phyloP scores from a whole-genome alignment of 148 eudicot genomes.

The Chenopodium suecicum region DNA sequence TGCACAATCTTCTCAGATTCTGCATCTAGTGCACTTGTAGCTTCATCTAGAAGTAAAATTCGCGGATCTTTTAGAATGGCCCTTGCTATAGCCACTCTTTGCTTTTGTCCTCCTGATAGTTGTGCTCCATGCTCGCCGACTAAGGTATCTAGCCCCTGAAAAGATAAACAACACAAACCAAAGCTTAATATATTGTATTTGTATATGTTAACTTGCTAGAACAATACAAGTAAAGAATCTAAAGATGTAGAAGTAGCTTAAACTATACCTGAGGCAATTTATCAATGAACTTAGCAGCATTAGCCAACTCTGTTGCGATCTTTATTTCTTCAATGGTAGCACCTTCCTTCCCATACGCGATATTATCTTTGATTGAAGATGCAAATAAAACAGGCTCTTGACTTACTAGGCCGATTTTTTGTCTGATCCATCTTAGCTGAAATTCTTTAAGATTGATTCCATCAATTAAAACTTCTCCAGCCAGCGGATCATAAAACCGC shows the following conservation, averaged over 20 bases:
- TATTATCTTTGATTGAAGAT: slow-evolving; percentile 54
- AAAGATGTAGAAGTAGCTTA: not conserved
- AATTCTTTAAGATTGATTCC: slow-evolving; percentile 55
- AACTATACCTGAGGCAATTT: slow-evolving; percentile 54
- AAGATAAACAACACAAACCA: not conserved
- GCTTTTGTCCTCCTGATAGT: slow-evolving; percentile 85
- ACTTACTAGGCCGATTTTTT: slow-evolving; percentile 64
- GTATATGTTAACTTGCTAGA: not conserved
- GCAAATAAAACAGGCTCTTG: slow-evolving; percentile 69
- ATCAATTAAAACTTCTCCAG: slow-evolving; percentile 65
- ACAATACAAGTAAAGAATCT: not conserved
- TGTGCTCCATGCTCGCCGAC: slow-evolving; percentile 84
- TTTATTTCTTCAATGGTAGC: slow-evolving; percentile 54
- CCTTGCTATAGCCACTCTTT: slow-evolving; percentile 79
- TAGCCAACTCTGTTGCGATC: slow-evolving; percentile 59
- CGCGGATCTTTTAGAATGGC: slow-evolving; percentile 72
- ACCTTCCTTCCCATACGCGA: slow-evolving; percentile 55
- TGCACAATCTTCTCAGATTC: slow-evolving; percentile 80
- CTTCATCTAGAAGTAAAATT: slow-evolving; percentile 78
- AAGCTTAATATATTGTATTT: not conserved
- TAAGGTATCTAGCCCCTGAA: slow-evolving; percentile 70
- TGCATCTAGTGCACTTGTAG: slow-evolving; percentile 85
- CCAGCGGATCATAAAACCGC: slow-evolving; percentile 66
- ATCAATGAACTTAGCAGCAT: slow-evolving; percentile 59
- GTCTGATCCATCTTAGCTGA: slow-evolving; percentile 64